Conservation (phyloP, 176 grass and related monocot species). For the Microstegium vimineum region DNA sequence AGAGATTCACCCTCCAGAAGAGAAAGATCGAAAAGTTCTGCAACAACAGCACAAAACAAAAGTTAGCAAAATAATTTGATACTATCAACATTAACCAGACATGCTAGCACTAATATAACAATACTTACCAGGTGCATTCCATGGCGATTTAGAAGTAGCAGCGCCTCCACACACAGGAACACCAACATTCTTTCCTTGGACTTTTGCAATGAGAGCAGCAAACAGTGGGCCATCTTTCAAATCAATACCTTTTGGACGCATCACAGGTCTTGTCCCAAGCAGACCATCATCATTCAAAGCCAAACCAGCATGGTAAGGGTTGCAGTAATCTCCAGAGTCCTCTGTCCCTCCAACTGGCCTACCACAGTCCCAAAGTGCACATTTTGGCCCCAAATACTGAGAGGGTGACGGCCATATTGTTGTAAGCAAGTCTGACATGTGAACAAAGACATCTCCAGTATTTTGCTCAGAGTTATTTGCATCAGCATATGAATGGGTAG, state of each 20-base stretch:
- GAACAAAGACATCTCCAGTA: constrained; percentile 41
- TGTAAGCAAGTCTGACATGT: constrained; percentile 66
- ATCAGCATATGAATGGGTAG: constrained; percentile 32
- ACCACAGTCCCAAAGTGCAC: constrained; percentile 89
- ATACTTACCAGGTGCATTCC: constrained; percentile 82
- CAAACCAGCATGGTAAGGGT: constrained; percentile 68
- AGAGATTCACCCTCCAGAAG: constrained; percentile 87
- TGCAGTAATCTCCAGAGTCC: constrained; percentile 68
- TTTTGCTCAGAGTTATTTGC: constrained; percentile 41
- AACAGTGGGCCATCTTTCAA: constrained; percentile 93
- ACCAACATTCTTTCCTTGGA: constrained; percentile 77
- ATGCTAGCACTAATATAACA: background rate
- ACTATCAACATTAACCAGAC: background rate
- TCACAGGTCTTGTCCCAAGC: constrained; percentile 81
- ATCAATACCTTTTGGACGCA: constrained; percentile 81
- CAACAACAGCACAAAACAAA: constrained; percentile 22
- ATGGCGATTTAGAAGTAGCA: constrained; percentile 89
- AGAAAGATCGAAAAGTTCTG: constrained; percentile 87
- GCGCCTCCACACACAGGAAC: constrained; percentile 94
- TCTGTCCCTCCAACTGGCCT: constrained; percentile 63
- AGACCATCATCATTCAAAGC: constrained; percentile 77
- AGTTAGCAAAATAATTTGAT: constrained; percentile 13
- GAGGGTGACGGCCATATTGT: constrained; percentile 74
- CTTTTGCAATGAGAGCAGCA: constrained; percentile 74
- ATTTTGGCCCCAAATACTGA: constrained; percentile 83